Conservation (phyloP, 805 yeast species). For the Candida railenensis region DNA sequence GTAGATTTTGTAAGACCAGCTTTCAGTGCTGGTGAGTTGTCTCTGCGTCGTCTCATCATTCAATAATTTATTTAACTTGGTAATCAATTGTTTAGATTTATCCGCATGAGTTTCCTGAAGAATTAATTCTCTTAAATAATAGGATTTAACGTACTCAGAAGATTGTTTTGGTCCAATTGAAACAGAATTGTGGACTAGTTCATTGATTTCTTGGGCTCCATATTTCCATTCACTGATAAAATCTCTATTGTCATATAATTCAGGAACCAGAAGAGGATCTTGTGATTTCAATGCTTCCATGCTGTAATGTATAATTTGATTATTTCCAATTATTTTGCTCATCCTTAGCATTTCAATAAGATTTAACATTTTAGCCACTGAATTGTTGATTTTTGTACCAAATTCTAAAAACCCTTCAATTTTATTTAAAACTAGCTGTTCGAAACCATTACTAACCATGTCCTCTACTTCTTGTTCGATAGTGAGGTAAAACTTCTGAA, state of each 20-base stretch:
- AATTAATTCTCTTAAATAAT: slow-evolving; percentile 40
- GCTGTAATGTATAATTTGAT: slow-evolving; percentile 11
- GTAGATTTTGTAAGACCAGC: slow-evolving; percentile 25
- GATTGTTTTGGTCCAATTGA: slow-evolving; percentile 20
- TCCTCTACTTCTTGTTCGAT: slow-evolving; percentile 51
- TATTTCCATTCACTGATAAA: slow-evolving; percentile 51
- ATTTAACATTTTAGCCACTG: slow-evolving; percentile 45
- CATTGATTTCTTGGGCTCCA: slow-evolving; percentile 34
- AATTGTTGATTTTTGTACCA: slow-evolving; percentile 47
- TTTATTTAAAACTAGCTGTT: slow-evolving; percentile 62
- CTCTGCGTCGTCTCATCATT: slow-evolving; percentile 9
- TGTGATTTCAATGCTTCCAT: slow-evolving; percentile 7
- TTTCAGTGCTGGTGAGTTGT: slow-evolving; percentile 20
- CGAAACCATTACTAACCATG: slow-evolving; percentile 53
- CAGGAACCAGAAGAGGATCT: slow-evolving; percentile 16
- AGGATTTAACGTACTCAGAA: slow-evolving; percentile 31
- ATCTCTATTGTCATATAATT: slow-evolving; percentile 60
- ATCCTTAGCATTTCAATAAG: slow-evolving; percentile 33
- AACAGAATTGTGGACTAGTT: slow-evolving; percentile 15
- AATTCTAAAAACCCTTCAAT: slow-evolving; percentile 65
- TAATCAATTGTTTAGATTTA: slow-evolving; percentile 21
- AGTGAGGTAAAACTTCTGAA: slow-evolving; percentile 52
- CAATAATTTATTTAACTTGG: slow-evolving; percentile 24
- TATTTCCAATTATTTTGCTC: slow-evolving; percentile 15
- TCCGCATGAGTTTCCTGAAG: slow-evolving; percentile 30